Conservation (phyloP, 2,329 filamentous ascomycete genomes). For the Rugonectria rugulosa region DNA sequence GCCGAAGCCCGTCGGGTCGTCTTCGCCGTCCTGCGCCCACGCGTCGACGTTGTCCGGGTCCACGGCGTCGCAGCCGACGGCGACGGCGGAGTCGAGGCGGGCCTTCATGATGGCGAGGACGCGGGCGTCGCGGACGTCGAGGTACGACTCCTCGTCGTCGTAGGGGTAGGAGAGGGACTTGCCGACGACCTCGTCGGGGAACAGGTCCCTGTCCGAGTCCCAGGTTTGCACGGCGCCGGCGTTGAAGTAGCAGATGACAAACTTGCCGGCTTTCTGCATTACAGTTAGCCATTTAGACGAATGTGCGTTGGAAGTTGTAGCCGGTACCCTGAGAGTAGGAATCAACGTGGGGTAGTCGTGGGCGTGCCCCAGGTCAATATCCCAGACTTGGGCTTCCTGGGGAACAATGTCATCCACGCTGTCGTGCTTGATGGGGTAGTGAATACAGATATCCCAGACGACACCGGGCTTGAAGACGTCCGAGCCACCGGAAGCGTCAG, state of each 20-base stretch:
- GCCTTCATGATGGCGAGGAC: constrained; percentile 43
- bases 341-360: constrained; percentile 37
- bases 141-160: constrained; percentile 39
- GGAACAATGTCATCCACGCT: constrained; percentile 37
- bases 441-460: constrained; percentile 42
- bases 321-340: constrained; percentile 39
- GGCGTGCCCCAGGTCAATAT: constrained; percentile 43
- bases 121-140: constrained; percentile 36
- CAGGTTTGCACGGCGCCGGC: constrained; percentile 41
- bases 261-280: constrained; percentile 36
- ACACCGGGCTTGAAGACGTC: constrained; percentile 40
- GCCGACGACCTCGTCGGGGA: constrained; percentile 35
- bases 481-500: not conserved
- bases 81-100: constrained; percentile 39
- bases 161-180: constrained; percentile 37
- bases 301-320: not conserved
- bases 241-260: constrained; percentile 46
- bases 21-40: constrained; percentile 36
- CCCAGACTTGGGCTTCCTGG: constrained; percentile 39
- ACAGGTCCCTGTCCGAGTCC: constrained; percentile 38
- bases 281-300: not conserved
- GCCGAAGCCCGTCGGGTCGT: constrained; percentile 41
- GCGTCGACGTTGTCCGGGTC: constrained; percentile 47
- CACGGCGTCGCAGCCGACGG: constrained; percentile 43
- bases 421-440: constrained; percentile 41